Conservation (phyloP, 768 basidiomycete genomes). For the Russula ochroleuca region DNA sequence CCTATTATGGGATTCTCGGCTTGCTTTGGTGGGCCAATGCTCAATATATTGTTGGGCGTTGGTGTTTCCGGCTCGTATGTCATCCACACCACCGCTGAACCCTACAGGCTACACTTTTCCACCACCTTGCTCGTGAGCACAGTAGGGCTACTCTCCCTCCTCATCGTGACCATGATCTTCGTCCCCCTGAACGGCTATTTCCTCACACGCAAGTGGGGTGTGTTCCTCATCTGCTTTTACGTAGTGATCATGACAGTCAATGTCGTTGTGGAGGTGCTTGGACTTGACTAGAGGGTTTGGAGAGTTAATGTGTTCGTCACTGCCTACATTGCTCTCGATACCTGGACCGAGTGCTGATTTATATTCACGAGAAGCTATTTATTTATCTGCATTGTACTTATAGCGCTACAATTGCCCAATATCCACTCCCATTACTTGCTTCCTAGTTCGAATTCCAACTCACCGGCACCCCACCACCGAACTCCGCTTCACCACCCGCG, state of each 20-base stretch:
- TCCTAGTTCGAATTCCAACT: conserved; percentile 20
- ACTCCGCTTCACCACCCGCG: conserved; percentile 27
- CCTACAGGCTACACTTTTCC: conserved; percentile 75
- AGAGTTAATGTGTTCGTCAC: conserved; percentile 10
- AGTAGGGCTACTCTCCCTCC: conserved; percentile 71
- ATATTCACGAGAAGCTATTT: not conserved
- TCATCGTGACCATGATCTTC: conserved; percentile 70
- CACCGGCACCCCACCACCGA: conserved; percentile 8
- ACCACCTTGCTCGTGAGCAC: conserved; percentile 81
- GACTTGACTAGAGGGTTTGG: conserved; percentile 5
- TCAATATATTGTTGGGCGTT: conserved; percentile 86
- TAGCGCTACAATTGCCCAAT: not conserved
- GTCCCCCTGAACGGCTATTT: conserved; percentile 83
- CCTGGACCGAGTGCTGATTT: conserved; percentile 3
- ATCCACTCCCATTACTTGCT: not conserved
- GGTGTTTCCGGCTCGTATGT: conserved; percentile 90
- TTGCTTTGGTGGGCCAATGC: conserved; percentile 91
- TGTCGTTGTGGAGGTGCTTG: conserved; percentile 66
- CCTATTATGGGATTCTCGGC: conserved; percentile 95
- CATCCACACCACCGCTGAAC: conserved; percentile 55
- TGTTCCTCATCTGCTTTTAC: conserved; percentile 73
- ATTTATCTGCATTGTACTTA: conserved; percentile 11
- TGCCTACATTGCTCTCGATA: not conserved
- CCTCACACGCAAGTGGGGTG: conserved; percentile 77
- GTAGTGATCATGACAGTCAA: conserved; percentile 71